A percentile compares a stretch with the other conserved stretches of the same genome.
Conservation (phyloP, 164 flowering plant genomes). For the Cinnamomum micranthum region DNA sequence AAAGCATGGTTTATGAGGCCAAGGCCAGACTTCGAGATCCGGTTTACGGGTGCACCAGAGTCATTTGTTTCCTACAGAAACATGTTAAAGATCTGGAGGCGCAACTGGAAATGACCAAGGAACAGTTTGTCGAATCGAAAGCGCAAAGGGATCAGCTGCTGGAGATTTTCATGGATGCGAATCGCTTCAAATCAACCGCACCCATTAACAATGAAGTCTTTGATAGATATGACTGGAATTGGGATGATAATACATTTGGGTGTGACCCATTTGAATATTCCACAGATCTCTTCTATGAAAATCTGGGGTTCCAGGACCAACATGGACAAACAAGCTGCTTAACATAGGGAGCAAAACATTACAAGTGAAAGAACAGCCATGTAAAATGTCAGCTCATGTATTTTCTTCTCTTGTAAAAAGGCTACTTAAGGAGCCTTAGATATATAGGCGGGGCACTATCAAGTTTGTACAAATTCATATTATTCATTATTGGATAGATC, state of each 20-base stretch:
- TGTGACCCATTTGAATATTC: conserved; percentile 12
- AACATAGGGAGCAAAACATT: background rate
- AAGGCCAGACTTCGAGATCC: conserved; percentile 61
- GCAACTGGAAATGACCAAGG: conserved; percentile 38
- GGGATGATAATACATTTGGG: conserved; percentile 5
- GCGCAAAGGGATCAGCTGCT: conserved; percentile 23
- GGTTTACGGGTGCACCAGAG: conserved; percentile 67
- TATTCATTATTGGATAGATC: too few relatives aligned
- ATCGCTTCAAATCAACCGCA: background rate
- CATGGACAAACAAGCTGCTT: background rate
- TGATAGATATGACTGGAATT: background rate
- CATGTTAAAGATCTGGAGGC: conserved; percentile 59
- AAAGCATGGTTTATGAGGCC: conserved; percentile 63
- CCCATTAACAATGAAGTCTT: conserved; percentile 5
- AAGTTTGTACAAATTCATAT: too few relatives aligned
- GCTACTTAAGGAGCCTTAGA: too few relatives aligned
- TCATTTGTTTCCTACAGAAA: conserved; percentile 59
- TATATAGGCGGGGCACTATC: too few relatives aligned
- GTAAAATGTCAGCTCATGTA: too few relatives aligned
- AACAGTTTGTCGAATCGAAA: conserved; percentile 3
- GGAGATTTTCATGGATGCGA: conserved; percentile 18
- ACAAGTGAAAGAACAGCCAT: too few relatives aligned
- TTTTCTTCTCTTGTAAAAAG: too few relatives aligned
- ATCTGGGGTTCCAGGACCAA: background rate
- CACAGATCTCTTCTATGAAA: background rate